A percentile compares a stretch with the other conserved stretches of the same genome.
Conservation (phyloP, 345 rosid genomes). For the Microthlaspi erraticum region DNA sequence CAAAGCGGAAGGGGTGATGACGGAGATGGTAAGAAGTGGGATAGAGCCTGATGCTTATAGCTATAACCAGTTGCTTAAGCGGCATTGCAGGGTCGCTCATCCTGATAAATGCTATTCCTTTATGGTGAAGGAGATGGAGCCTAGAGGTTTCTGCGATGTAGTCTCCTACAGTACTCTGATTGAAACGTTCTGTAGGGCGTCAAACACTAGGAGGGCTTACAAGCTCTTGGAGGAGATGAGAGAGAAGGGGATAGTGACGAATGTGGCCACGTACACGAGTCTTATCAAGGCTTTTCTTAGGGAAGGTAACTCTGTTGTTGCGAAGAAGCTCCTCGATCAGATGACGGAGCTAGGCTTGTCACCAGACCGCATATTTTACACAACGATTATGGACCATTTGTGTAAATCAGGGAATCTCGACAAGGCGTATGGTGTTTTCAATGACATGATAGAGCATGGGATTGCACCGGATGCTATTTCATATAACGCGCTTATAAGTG, state of each 20-base stretch:
- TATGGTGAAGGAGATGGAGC: constrained; percentile 68
- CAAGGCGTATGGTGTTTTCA: constrained; percentile 63
- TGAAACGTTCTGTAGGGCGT: constrained; percentile 58
- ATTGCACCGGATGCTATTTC: constrained; percentile 75
- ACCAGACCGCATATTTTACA: constrained; percentile 78
- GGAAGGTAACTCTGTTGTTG: constrained; percentile 62
- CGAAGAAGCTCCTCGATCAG: constrained; percentile 69
- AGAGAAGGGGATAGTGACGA: constrained; percentile 60
- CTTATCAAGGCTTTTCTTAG: constrained; percentile 74
- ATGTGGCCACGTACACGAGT: constrained; percentile 78
- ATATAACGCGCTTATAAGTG: constrained; percentile 80
- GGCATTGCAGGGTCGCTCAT: constrained; percentile 64
- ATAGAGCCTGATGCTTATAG: constrained; percentile 78
- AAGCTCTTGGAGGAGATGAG: constrained; percentile 77
- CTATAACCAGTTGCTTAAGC: constrained; percentile 83
- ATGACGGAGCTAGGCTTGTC: constrained; percentile 64
- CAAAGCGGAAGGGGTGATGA: constrained; percentile 64
- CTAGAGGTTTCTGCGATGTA: constrained; percentile 70
- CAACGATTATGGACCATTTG: constrained; percentile 73
- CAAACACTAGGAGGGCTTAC: constrained; percentile 57
- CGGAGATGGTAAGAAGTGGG: constrained; percentile 73
- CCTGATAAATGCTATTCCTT: constrained; percentile 61
- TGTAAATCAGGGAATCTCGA: constrained; percentile 77
- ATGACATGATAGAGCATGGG: constrained; percentile 79
- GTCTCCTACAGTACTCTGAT: constrained; percentile 87